Conservation (phyloP, 306 rosid species). For the Gleditsia sinensis region DNA sequence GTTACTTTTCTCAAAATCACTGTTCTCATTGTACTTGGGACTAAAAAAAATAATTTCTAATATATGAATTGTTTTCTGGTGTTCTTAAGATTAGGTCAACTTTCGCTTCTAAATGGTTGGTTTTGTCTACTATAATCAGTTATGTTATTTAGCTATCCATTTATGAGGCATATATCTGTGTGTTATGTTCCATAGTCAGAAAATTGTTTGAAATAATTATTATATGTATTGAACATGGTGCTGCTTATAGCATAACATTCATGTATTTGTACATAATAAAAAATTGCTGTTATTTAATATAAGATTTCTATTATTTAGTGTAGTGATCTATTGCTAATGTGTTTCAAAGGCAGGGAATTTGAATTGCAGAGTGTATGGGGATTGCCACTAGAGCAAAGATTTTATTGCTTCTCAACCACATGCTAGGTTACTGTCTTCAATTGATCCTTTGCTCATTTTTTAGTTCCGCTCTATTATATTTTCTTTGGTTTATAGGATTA, state of each 20-base stretch:
- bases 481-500: neutral
- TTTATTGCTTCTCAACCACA: conserved; percentile 25
- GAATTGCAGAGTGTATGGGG: neutral
- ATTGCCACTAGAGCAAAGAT: conserved; percentile 8
- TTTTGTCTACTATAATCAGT: neutral
- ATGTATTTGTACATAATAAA: neutral
- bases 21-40: conserved; percentile 6
- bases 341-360: conserved; percentile 2
- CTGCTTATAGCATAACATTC: neutral
- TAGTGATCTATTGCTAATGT: neutral
- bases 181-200: neutral
- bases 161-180: neutral
- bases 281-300: neutral
- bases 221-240: neutral
- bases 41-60: neutral
- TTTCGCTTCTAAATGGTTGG: neutral
- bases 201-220: neutral
- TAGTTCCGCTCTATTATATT: neutral
- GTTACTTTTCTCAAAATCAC: neutral
- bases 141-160: neutral
- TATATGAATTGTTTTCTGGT: neutral
- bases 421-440: conserved; percentile 19
- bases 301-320: neutral
- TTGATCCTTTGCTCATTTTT: neutral
- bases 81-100: neutral